Conservation (phyloP, 495 filamentous ascomycete species). For the Sordaria brevicollis region DNA sequence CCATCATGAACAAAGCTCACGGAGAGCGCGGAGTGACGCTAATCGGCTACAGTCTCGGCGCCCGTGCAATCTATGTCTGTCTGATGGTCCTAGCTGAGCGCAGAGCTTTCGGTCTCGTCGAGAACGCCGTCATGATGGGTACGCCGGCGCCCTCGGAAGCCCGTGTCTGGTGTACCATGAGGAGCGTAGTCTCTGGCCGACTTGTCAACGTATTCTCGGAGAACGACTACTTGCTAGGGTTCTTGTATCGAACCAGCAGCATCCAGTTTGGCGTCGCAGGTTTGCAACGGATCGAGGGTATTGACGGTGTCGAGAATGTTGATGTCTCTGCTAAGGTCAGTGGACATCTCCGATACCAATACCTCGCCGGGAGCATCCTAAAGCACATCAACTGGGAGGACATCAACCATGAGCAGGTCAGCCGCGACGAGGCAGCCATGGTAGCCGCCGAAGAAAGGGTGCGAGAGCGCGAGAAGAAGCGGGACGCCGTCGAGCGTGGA, state of each 20-base stretch:
- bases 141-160: slow-evolving; percentile 58
- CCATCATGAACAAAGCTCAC: slow-evolving; percentile 76
- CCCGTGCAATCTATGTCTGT: slow-evolving; percentile 77
- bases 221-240: slow-evolving; percentile 50
- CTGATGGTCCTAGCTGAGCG: slow-evolving; percentile 65
- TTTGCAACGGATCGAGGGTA: slow-evolving; percentile 41
- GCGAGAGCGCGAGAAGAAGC: slow-evolving; percentile 18
- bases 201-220: slow-evolving; percentile 51
- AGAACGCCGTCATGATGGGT: slow-evolving; percentile 77
- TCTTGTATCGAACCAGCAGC: slow-evolving; percentile 44
- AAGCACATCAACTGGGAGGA: slow-evolving; percentile 48
- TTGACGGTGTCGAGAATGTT: slow-evolving; percentile 47
- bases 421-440: slow-evolving; percentile 27
- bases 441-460: slow-evolving; percentile 12
- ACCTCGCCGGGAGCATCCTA: slow-evolving; percentile 43
- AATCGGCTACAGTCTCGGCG: slow-evolving; percentile 85
- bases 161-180: slow-evolving; percentile 42
- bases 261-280: slow-evolving; percentile 49
- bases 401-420: slow-evolving; percentile 34
- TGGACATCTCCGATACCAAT: slow-evolving; percentile 45
- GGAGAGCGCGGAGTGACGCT: slow-evolving; percentile 83
- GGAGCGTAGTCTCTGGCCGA: slow-evolving; percentile 43
- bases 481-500: slow-evolving; percentile 7
- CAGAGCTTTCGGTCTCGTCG: slow-evolving; percentile 75
- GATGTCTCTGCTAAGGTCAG: slow-evolving; percentile 44